These are phyloP conservation scores for Kernera saxatilis DNA, from an alignment of 345 rosid genomes.

Conservation along the genomic window DNA sequence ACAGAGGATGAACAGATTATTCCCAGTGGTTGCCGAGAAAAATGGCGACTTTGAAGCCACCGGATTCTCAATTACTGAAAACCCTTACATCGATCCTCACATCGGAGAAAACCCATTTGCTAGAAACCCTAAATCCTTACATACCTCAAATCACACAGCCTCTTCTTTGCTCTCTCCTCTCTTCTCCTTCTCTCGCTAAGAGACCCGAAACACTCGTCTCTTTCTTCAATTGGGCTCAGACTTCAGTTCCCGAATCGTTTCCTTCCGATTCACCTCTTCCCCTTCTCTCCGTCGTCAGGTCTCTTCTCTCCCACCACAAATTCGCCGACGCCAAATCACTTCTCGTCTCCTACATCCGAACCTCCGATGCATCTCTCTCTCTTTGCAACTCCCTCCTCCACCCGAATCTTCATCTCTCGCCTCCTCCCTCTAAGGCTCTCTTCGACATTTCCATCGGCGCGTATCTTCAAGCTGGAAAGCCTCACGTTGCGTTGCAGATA, in stretches of 20 bases:
- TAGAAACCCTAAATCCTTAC: constrained; percentile 46
- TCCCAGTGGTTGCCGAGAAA: not conserved
- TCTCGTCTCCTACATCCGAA: constrained; percentile 44
- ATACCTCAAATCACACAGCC: constrained; percentile 45
- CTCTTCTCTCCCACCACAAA: constrained; percentile 47
- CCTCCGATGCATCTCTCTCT: constrained; percentile 39
- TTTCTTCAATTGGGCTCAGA: constrained; percentile 47
- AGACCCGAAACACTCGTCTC: constrained; percentile 52
- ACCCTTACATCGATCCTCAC: constrained; percentile 41
- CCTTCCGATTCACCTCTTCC: constrained; percentile 40
- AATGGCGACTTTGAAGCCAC: constrained; percentile 29
- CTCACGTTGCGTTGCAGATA: constrained; percentile 63
- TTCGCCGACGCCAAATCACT: constrained; percentile 67
- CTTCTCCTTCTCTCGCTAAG: constrained; percentile 43
- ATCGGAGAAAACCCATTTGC: constrained; percentile 25
- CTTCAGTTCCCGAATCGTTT: constrained; percentile 37
- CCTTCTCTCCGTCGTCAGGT: constrained; percentile 55
- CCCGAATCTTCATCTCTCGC: constrained; percentile 28
- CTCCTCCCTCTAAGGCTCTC: constrained; percentile 40
- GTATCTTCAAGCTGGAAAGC: constrained; percentile 49
- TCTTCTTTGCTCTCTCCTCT: constrained; percentile 45
- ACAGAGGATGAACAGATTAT: not conserved
- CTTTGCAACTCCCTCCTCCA: constrained; percentile 52
- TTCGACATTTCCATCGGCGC: constrained; percentile 56
- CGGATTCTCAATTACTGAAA: constrained; percentile 33